phyloP scores from a whole-genome alignment of 1,284 basidiomycete species.

The Boletus sp. region DNA sequence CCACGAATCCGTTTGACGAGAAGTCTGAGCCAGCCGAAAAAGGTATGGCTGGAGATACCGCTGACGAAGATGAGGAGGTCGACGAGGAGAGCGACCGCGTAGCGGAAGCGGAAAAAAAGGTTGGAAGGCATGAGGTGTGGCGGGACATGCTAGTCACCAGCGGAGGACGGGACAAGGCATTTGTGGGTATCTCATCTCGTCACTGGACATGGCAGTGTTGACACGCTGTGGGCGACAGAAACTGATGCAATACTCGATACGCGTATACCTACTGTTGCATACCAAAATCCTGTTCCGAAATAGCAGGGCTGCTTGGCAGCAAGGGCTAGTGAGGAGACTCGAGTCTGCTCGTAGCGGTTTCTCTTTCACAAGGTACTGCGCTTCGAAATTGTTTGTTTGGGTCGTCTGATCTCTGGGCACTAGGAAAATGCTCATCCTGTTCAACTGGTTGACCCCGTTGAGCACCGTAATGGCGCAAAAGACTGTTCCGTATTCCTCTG shows the following conservation, averaged over 20 bases:
- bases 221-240: slow-evolving; percentile 45
- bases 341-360: slow-evolving; percentile 58
- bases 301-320: slow-evolving; percentile 44
- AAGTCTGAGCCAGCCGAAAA: slow-evolving; percentile 37
- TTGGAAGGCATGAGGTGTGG: slow-evolving; percentile 67
- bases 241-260: slow-evolving; percentile 77
- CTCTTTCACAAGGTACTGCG: slow-evolving; percentile 60
- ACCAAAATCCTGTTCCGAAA: slow-evolving; percentile 46
- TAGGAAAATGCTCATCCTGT: slow-evolving; percentile 74
- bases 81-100: slow-evolving; percentile 41
- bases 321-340: slow-evolving; percentile 54
- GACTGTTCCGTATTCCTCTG: slow-evolving; percentile 50
- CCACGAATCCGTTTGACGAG: slow-evolving; percentile 25
- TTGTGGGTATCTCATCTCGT: slow-evolving; percentile 48
- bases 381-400: background rate
- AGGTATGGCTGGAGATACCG: slow-evolving; percentile 26
- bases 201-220: slow-evolving; percentile 2
- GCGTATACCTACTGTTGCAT: slow-evolving; percentile 70
- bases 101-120: slow-evolving; percentile 40
- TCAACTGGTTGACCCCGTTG: slow-evolving; percentile 77
- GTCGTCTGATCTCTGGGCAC: slow-evolving; percentile 9
- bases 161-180: slow-evolving; percentile 74
- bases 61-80: slow-evolving; percentile 45
- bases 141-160: slow-evolving; percentile 70
- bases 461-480: slow-evolving; percentile 63